Percentiles rank a stretch among this genome's conserved stretches.
These are phyloP conservation scores for Pseudohyphozyma bogoriensis DNA, from an alignment of 768 basidiomycete genomes.

Conservation along the genomic window DNA sequence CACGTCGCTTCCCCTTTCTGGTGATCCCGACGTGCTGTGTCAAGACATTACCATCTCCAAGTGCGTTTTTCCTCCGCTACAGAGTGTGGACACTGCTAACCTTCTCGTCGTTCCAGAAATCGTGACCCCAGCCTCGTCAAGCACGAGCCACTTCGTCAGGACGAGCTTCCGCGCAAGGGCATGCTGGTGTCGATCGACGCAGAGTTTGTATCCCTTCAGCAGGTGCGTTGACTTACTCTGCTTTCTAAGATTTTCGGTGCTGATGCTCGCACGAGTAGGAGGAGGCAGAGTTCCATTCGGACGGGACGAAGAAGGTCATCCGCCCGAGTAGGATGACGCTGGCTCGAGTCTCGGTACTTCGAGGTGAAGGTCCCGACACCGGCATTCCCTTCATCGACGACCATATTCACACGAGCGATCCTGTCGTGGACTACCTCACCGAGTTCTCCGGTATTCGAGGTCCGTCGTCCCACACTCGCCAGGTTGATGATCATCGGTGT, in stretches of 20 bases:
- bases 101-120: slow-evolving; percentile 47
- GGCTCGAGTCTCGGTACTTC: slow-evolving; percentile 85
- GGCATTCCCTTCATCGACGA: slow-evolving; percentile 94
- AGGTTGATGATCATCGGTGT: background rate
- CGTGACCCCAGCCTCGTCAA: slow-evolving; percentile 63
- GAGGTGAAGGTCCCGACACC: slow-evolving; percentile 69
- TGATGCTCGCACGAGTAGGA: slow-evolving; percentile 63
- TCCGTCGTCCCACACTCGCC: slow-evolving; percentile 39
- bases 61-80: slow-evolving; percentile 46
- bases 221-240: slow-evolving; percentile 41
- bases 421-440: slow-evolving; percentile 90
- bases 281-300: slow-evolving; percentile 87
- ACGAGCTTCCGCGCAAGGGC: slow-evolving; percentile 75
- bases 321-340: slow-evolving; percentile 83
- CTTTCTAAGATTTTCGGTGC: too few relatives aligned
- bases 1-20: slow-evolving; percentile 51
- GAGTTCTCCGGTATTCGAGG: slow-evolving; percentile 94
- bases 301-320: slow-evolving; percentile 84
- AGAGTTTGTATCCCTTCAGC: slow-evolving; percentile 94
- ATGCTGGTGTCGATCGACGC: slow-evolving; percentile 91
- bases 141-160: slow-evolving; percentile 59
- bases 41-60: slow-evolving; percentile 77
- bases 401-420: slow-evolving; percentile 91
- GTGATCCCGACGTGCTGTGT: slow-evolving; percentile 55
- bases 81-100: background rate